Evolutionary conservation across 2,329 filamentous ascomycete species (phyloP).

Genomic region (Kalaharituber pfeilii): DNA sequence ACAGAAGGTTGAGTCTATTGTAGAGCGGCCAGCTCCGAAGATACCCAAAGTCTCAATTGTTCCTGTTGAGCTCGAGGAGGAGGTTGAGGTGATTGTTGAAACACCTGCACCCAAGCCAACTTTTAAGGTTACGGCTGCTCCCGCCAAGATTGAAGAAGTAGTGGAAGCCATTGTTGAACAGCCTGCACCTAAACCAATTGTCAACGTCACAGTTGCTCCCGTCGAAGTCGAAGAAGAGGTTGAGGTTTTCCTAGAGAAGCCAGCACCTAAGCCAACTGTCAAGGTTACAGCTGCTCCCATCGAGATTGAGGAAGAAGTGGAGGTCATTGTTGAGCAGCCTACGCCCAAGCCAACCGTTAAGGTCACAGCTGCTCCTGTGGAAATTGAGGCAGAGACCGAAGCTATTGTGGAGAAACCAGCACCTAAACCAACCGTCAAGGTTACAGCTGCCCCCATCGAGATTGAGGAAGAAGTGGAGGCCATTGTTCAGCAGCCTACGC

Average conservation of each 20-base stretch:
- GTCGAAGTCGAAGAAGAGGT: too few relatives aligned
- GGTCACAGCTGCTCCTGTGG: too few relatives aligned
- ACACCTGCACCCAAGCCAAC: background rate
- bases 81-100: background rate
- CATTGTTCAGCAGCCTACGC: too few relatives aligned
- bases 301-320: background rate
- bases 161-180: background rate
- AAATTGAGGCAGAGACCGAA: too few relatives aligned
- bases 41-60: background rate
- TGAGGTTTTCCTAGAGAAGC: too few relatives aligned
- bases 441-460: too few relatives aligned
- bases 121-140: background rate
- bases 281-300: background rate
- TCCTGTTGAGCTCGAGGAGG: background rate
- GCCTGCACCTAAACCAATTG: too few relatives aligned
- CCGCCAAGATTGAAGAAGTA: background rate
- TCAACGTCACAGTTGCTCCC: too few relatives aligned
- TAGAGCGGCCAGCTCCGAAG: background rate
- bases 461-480: too few relatives aligned
- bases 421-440: too few relatives aligned
- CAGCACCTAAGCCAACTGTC: too few relatives aligned
- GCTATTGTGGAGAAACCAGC: too few relatives aligned
- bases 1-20: background rate
- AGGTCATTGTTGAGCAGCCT: background rate
- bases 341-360: background rate